phyloP scores from a whole-genome alignment of 345 rosid species.

The Anastatica hierochuntica region DNA sequence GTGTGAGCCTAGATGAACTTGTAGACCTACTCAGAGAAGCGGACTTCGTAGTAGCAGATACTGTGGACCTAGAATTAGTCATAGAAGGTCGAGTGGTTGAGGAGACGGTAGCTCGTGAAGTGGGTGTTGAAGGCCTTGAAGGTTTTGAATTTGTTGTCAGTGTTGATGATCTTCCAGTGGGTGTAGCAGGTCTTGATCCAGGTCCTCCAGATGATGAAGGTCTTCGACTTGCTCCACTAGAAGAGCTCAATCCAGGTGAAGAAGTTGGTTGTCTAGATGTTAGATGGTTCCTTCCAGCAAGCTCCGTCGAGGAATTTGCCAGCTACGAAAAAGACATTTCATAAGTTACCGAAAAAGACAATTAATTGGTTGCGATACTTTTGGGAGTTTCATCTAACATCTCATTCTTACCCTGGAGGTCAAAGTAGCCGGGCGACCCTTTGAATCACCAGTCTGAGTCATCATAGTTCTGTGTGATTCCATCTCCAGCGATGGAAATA shows the following conservation, averaged over 20 bases:
- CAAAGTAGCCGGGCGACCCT: conserved; percentile 46
- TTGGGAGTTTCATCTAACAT: too few species aligned
- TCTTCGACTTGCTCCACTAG: conserved; percentile 52
- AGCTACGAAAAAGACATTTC: conserved; percentile 35
- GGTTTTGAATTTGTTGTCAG: conserved; percentile 46
- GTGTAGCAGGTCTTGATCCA: conserved; percentile 87
- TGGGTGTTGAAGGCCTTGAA: conserved; percentile 77
- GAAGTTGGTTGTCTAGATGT: conserved; percentile 54
- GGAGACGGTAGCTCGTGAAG: conserved; percentile 60
- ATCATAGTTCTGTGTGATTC: conserved; percentile 65
- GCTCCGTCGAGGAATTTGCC: conserved; percentile 59
- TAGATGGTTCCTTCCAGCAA: conserved; percentile 45
- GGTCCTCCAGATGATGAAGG: conserved; percentile 96
- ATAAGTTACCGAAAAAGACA: background rate
- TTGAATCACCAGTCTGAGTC: conserved; percentile 64
- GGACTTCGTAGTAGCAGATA: conserved; percentile 30
- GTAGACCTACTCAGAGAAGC: conserved; percentile 31
- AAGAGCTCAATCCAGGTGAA: conserved; percentile 64
- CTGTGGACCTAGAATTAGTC: conserved; percentile 27
- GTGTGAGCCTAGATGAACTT: conserved; percentile 35
- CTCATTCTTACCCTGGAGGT: conserved; percentile 79
- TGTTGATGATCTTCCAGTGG: conserved; percentile 59
- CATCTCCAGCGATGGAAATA: conserved; percentile 95
- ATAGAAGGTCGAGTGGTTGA: conserved; percentile 35
- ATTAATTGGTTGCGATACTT: too few species aligned